A percentile compares a stretch with the other conserved stretches of the same genome.
phyloP scores from a whole-genome alignment of 495 filamentous ascomycete species.

The Elaphomyces granulatus region DNA sequence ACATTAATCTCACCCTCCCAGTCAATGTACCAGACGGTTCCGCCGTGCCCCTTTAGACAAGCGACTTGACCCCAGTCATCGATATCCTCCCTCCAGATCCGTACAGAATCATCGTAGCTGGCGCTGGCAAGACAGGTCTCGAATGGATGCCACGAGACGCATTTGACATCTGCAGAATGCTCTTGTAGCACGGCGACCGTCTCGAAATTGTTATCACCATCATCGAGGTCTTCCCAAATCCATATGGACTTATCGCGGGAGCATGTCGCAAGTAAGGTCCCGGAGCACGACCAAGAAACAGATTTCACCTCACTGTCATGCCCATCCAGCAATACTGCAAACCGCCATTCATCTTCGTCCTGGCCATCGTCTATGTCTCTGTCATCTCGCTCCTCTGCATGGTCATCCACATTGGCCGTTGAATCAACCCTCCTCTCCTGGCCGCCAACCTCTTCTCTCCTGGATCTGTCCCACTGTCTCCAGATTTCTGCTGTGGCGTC shows the following conservation, averaged over 20 bases:
- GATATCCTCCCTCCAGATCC: slow-evolving; percentile 77
- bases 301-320: slow-evolving; percentile 90
- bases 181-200: slow-evolving; percentile 88
- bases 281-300: slow-evolving; percentile 65
- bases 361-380: slow-evolving; percentile 17
- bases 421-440: no score
- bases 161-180: slow-evolving; percentile 90
- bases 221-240: slow-evolving; percentile 89
- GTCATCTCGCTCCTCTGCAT: slow-evolving; percentile 9
- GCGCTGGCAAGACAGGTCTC: slow-evolving; percentile 69
- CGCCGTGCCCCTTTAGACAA: slow-evolving; percentile 57
- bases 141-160: slow-evolving; percentile 75
- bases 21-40: slow-evolving; percentile 77
- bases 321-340: slow-evolving; percentile 75
- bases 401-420: slow-evolving; percentile 11
- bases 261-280: slow-evolving; percentile 76
- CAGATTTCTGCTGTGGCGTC: slow-evolving; percentile 84
- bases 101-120: slow-evolving; percentile 84
- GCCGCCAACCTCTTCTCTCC: slow-evolving; percentile 15
- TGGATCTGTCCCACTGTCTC: slow-evolving; percentile 47
- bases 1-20: slow-evolving; percentile 46
- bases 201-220: slow-evolving; percentile 85
- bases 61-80: slow-evolving; percentile 91
- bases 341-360: slow-evolving; percentile 69
- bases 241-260: slow-evolving; percentile 90